These are phyloP conservation scores for Pilaira anomala DNA, from an alignment of 192 early-diverging fungal species.

Conservation along the genomic window DNA sequence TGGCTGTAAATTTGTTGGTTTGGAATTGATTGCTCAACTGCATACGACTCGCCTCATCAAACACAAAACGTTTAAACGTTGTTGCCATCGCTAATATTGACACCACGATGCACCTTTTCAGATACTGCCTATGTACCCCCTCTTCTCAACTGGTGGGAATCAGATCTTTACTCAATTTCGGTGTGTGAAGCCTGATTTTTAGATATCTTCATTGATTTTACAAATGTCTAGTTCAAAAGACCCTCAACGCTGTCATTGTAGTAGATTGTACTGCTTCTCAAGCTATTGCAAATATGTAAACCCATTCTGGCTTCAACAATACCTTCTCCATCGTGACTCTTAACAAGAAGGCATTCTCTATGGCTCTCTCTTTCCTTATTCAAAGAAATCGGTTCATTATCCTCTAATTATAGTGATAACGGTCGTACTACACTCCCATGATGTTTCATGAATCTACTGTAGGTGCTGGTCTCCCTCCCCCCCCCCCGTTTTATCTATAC, in stretches of 20 bases:
- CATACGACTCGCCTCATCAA: slow-evolving; percentile 43
- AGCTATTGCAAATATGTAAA: slow-evolving; percentile 74
- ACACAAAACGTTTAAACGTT: slow-evolving; percentile 55
- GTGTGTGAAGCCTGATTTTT: slow-evolving; percentile 48
- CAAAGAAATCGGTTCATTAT: slow-evolving; percentile 64
- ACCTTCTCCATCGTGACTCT: slow-evolving; percentile 91
- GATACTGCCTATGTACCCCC: slow-evolving; percentile 43
- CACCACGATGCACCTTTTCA: slow-evolving; percentile 61
- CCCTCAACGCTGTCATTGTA: slow-evolving; percentile 74
- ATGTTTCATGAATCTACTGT: slow-evolving; percentile 95
- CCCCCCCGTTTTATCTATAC: slow-evolving; percentile 94
- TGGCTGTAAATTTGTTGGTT: slow-evolving; percentile 92
- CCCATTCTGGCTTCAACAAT: slow-evolving; percentile 73
- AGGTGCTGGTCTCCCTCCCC: slow-evolving; percentile 94
- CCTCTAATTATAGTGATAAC: slow-evolving; percentile 29
- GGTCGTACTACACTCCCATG: slow-evolving; percentile 58
- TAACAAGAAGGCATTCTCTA: slow-evolving; percentile 98
- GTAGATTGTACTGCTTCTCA: slow-evolving; percentile 93
- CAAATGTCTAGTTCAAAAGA: slow-evolving; percentile 46
- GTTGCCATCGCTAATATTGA: slow-evolving; percentile 79
- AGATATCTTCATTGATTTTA: slow-evolving; percentile 51
- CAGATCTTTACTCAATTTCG: slow-evolving; percentile 31
- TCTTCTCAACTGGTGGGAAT: slow-evolving; percentile 51
- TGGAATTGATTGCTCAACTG: slow-evolving; percentile 86
- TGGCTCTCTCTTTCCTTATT: slow-evolving; percentile 67